phyloP scores from a whole-genome alignment of 1,139 yeast species.

The Candida pseudocylindracea region DNA sequence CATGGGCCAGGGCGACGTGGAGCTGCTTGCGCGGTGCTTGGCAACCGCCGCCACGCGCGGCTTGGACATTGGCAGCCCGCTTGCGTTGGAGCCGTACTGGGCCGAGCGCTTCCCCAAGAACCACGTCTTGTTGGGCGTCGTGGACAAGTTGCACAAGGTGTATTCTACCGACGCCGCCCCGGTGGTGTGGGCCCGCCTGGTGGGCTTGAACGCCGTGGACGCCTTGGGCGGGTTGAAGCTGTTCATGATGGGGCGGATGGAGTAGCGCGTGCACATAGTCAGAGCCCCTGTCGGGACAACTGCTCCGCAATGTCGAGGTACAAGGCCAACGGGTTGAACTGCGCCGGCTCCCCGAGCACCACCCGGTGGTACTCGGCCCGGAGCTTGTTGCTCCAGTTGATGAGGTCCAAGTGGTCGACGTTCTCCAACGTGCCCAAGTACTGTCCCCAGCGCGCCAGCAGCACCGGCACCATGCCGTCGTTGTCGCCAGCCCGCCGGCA shows the following conservation, averaged over 20 bases:
- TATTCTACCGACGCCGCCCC: conserved; percentile 61
- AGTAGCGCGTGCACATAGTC: background rate
- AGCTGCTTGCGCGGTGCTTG: conserved; percentile 40
- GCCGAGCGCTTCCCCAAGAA: conserved; percentile 61
- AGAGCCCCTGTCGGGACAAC: conserved; percentile 43
- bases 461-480: conserved; percentile 72
- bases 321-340: conserved; percentile 51
- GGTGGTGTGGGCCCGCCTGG: conserved; percentile 47
- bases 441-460: conserved; percentile 66
- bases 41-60: conserved; percentile 61
- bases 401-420: conserved; percentile 71
- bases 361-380: conserved; percentile 14
- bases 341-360: conserved; percentile 13
- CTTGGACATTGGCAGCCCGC: conserved; percentile 65
- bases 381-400: conserved; percentile 55
- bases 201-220: conserved; percentile 56
- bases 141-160: conserved; percentile 79
- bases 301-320: conserved; percentile 56
- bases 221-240: conserved; percentile 38
- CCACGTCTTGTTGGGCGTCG: conserved; percentile 64
- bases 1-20: conserved; percentile 95
- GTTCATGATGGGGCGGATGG: conserved; percentile 9
- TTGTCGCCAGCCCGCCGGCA: conserved; percentile 26
- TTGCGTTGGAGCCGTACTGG: conserved; percentile 74
- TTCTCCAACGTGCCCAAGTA: conserved; percentile 57